These are phyloP conservation scores for Botryotinia narcissicola DNA, from an alignment of 2,329 filamentous ascomycete genomes.

Conservation along the genomic window DNA sequence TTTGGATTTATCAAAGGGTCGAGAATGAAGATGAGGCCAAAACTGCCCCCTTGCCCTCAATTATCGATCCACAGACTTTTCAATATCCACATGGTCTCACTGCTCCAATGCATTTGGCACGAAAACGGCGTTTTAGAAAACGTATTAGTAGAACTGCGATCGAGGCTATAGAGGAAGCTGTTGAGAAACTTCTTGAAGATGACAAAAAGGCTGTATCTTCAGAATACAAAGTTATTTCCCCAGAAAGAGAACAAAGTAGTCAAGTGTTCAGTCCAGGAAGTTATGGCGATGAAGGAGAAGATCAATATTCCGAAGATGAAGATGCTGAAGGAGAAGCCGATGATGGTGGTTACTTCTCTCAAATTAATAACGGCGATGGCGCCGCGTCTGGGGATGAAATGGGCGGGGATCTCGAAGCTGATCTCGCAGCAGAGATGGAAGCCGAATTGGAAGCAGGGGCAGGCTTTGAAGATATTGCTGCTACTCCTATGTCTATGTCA, in stretches of 20 bases:
- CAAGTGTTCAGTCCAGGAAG: constrained; percentile 28
- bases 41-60: constrained; percentile 33
- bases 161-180: constrained; percentile 55
- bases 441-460: constrained; percentile 35
- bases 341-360: constrained; percentile 40
- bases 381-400: constrained; percentile 38
- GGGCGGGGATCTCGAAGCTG: constrained; percentile 41
- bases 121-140: constrained; percentile 57
- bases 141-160: constrained; percentile 54
- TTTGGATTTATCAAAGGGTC: constrained; percentile 61
- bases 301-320: constrained; percentile 39
- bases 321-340: constrained; percentile 43
- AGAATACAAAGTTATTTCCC: constrained; percentile 44
- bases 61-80: constrained; percentile 36
- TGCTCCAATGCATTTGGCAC: constrained; percentile 57
- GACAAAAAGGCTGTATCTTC: constrained; percentile 45
- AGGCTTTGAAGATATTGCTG: constrained; percentile 35
- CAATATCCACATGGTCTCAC: constrained; percentile 55
- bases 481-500: constrained; percentile 37
- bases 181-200: constrained; percentile 50
- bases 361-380: constrained; percentile 27
- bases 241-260: constrained; percentile 35
- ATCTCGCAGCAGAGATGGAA: constrained; percentile 32
- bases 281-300: constrained; percentile 37
- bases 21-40: constrained; percentile 51